A percentile compares a stretch with the other conserved stretches of the same genome.
These are phyloP conservation scores for Diaporthe sp. DNA, from an alignment of 2,329 filamentous ascomycete genomes.

Conservation along the genomic window DNA sequence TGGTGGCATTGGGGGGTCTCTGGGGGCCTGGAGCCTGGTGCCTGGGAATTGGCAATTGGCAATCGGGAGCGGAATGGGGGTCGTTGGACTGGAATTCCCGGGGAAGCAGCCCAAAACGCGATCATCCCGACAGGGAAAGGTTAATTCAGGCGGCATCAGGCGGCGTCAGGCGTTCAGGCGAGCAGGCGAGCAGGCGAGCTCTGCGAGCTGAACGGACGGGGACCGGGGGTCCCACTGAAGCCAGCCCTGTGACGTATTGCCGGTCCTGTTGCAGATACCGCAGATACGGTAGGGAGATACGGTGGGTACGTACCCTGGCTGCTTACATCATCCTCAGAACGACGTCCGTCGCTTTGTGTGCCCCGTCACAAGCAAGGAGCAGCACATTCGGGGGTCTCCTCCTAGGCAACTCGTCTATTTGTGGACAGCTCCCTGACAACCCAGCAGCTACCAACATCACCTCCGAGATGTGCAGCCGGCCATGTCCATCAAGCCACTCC, in stretches of 20 bases:
- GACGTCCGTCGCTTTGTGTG: neutral
- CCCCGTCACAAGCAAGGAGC: neutral
- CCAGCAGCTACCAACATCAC: neutral
- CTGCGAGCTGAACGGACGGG: conserved; percentile 15
- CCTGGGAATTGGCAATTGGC: conserved; percentile 4
- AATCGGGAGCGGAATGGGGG: conserved; percentile 10
- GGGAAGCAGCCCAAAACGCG: conserved; percentile 20
- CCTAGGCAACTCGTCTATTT: neutral
- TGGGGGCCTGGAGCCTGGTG: conserved; percentile 2
- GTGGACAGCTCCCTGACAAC: neutral
- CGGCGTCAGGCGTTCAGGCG: neutral
- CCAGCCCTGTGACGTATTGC: conserved; percentile 28
- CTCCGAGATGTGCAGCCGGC: conserved; percentile 41
- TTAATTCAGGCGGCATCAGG: conserved; percentile 14
- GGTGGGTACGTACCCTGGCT: neutral
- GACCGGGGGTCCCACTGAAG: neutral
- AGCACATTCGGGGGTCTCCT: neutral
- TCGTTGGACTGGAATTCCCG: conserved; percentile 25
- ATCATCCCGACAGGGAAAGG: conserved; percentile 30
- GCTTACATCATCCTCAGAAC: conserved; percentile 9
- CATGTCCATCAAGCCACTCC: conserved; percentile 79
- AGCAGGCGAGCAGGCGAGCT: neutral
- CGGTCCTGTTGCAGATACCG: neutral
- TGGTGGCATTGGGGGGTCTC: neutral
- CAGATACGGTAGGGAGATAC: conserved; percentile 15